These are phyloP conservation scores for Zygosaccharomyces sapae DNA, from an alignment of 1,139 yeast species.

Conservation along the genomic window DNA sequence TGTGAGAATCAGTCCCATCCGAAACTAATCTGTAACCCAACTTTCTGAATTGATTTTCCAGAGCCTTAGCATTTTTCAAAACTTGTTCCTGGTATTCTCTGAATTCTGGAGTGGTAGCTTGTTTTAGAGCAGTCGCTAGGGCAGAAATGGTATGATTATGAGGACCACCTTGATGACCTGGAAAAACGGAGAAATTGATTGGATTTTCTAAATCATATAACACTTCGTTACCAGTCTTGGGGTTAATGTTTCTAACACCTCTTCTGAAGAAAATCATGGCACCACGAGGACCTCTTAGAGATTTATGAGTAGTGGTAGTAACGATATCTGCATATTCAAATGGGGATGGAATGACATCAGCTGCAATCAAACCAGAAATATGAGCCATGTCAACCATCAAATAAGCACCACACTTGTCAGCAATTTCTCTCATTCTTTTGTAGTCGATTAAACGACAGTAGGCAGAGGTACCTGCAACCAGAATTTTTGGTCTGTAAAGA, in stretches of 20 bases:
- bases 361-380: slow-evolving; percentile 92
- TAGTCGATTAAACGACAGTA: slow-evolving; percentile 94
- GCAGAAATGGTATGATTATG: slow-evolving; percentile 98
- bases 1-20: slow-evolving; percentile 94
- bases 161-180: slow-evolving; percentile 99
- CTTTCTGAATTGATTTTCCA: slow-evolving; percentile 67
- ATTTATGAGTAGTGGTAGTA: slow-evolving; percentile 97
- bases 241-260: slow-evolving; percentile 84
- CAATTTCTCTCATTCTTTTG: slow-evolving; percentile 92
- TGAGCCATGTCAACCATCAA: slow-evolving; percentile 98
- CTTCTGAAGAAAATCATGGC: slow-evolving; percentile 98
- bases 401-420: slow-evolving; percentile 95
- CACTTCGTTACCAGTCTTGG: slow-evolving; percentile 88
- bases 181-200: slow-evolving; percentile 97
- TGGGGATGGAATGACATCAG: slow-evolving; percentile 95
- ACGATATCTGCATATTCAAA: slow-evolving; percentile 95
- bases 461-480: slow-evolving; percentile 98
- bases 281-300: slow-evolving; percentile 98
- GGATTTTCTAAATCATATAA: slow-evolving; percentile 88
- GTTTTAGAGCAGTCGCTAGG: slow-evolving; percentile 91
- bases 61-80: slow-evolving; percentile 79
- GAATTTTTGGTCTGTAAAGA: slow-evolving; percentile 88
- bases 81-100: slow-evolving; percentile 87
- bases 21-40: slow-evolving; percentile 82
- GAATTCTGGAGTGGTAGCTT: slow-evolving; percentile 88